Evolutionary conservation across 2,329 filamentous ascomycete species (phyloP), one percentile per base, ranked within the genome.

Genomic region (Cephalotrichum gorgonifer): DNA sequence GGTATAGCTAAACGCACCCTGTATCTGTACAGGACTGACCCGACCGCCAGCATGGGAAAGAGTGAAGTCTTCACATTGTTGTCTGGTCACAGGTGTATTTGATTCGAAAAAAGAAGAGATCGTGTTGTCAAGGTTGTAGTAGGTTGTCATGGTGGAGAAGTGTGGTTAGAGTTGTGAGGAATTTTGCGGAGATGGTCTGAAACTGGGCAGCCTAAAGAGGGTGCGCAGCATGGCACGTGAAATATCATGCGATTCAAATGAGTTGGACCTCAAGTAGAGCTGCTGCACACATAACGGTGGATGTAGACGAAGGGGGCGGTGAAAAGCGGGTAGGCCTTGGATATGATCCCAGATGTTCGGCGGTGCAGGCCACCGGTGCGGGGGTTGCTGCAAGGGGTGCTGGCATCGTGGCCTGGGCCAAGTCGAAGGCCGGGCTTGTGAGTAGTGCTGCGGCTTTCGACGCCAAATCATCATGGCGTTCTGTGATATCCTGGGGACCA

Each of bases 1-100:
- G 33, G 54, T 58, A 44, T 58, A 54, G 44, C 53, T 58, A 26
- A 51, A 56, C 14, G 39, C 45, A 17, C 55, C 54, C 43, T 58
- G 57, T 23, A 56, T 49, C 14, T 41, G 50, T 9, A 56, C 56
- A 11, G 56, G 54, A 35, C 39, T 47, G 28, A 54, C 47, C 9
- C 33, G 50, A 17, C 48, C 50, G 8, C 49, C 46, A 5, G 49
- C 47, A 39, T 45, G 49, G 17, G 52, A 51, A 23, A 46, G 6
- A 38, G 53, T 50, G 35, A 51, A 49, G 3, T 50, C 49, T 38
- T 58, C 51, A 41, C 55, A 57, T 51, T 58, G 49, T 15, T 57
- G 46, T 8, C 49, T 27, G 30, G 43, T 55, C 22, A 48, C 51
- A 30, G 27, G 27, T 12, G 6, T 30, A 12, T 30, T 30, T 30